These are phyloP conservation scores for Flammula alnicola DNA, from an alignment of 1,284 basidiomycete species.

Conservation along the genomic window DNA sequence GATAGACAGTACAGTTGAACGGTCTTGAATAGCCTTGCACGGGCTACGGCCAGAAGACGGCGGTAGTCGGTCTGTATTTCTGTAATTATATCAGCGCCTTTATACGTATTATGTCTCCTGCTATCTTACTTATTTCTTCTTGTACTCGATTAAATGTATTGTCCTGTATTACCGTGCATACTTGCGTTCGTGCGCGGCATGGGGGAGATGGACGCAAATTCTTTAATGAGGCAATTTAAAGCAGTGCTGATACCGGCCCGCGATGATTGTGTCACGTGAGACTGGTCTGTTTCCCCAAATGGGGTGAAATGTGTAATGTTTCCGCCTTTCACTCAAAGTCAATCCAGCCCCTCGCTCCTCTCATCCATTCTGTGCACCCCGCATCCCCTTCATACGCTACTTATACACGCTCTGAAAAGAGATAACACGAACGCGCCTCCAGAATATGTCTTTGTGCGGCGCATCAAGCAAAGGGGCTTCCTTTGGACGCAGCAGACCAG, in stretches of 20 bases:
- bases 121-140: no score
- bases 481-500: constrained; percentile 56
- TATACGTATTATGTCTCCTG: no score
- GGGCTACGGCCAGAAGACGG: no score
- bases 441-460: constrained; percentile 54
- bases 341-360: constrained; percentile 4
- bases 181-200: no score
- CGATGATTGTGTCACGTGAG: no score
- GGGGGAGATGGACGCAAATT: no score
- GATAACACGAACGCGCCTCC: not conserved
- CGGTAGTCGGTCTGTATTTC: not conserved
- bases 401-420: not conserved
- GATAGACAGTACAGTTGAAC: not conserved
- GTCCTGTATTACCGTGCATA: no score
- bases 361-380: not conserved
- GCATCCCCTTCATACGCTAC: not conserved
- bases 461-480: constrained; percentile 49
- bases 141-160: no score
- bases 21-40: constrained; percentile 1
- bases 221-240: no score
- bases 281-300: not conserved
- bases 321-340: constrained; percentile 5
- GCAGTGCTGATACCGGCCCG: no score
- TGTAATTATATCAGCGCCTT: not conserved
- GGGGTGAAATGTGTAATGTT: constrained; percentile 3